phyloP scores from a whole-genome alignment of 179 eudicot species.

The Beta corolliflora region DNA sequence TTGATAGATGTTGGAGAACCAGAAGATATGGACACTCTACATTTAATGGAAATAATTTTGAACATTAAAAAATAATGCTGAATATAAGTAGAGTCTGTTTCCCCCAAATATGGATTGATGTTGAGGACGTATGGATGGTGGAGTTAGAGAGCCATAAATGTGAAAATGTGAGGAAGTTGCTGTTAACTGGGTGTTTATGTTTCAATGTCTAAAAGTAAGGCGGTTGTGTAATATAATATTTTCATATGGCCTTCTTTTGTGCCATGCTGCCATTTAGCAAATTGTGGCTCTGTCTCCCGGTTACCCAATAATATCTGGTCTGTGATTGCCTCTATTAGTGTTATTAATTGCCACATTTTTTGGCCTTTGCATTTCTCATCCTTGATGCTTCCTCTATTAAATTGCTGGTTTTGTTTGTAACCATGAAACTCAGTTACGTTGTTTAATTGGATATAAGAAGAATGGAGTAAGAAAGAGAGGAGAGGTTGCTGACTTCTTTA shows the following conservation, averaged over 20 bases:
- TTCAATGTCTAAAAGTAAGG: not conserved
- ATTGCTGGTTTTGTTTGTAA: not conserved
- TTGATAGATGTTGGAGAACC: not conserved
- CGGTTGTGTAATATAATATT: not conserved
- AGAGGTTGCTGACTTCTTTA: not conserved
- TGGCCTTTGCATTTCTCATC: not conserved
- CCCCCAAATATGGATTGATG: not conserved
- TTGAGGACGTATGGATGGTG: not conserved
- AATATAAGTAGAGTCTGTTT: not conserved
- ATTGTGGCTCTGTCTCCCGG: not conserved
- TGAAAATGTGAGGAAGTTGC: not conserved
- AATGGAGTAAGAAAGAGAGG: not conserved
- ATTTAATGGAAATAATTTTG: not conserved
- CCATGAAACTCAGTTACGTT: not conserved
- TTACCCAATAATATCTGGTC: not conserved
- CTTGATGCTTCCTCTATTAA: not conserved
- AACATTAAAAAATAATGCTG: not conserved
- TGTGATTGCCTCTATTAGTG: not conserved
- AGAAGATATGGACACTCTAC: not conserved
- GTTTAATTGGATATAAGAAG: not conserved
- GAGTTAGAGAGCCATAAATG: not conserved
- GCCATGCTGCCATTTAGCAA: not conserved
- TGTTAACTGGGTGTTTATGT: not conserved
- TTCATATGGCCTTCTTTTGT: not conserved
- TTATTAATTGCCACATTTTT: not conserved